These are phyloP conservation scores for Sarocladium strictum DNA, from an alignment of 2,329 filamentous ascomycete species.

Conservation along the genomic window DNA sequence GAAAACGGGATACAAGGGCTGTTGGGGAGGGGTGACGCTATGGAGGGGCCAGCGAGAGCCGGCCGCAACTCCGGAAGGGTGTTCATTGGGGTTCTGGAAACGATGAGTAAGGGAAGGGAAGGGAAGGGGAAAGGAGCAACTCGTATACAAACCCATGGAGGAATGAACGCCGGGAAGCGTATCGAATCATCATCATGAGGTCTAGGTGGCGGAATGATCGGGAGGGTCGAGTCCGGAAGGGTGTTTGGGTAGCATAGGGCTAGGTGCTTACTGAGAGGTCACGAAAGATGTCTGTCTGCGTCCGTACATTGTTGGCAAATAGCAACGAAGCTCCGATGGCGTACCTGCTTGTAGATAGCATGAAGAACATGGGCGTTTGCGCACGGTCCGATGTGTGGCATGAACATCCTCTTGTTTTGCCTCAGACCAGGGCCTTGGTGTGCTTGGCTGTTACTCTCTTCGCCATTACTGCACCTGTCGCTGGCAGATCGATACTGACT, in stretches of 20 bases:
- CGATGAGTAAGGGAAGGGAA: background rate
- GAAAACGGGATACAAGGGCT: background rate
- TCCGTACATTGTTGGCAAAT: too few relatives aligned
- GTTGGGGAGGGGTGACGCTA: conserved; percentile 1
- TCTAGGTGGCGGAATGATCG: background rate
- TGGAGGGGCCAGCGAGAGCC: conserved; percentile 1
- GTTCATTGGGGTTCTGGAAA: background rate
- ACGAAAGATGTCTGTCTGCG: too few relatives aligned
- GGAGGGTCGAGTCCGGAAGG: background rate
- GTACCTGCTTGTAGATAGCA: too few relatives aligned
- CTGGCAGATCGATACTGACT: background rate
- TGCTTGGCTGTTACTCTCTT: background rate
- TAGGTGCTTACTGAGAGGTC: background rate
- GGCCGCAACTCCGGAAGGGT: background rate
- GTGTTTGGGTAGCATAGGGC: background rate
- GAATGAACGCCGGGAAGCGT: background rate
- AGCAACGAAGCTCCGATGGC: too few relatives aligned
- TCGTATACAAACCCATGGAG: background rate
- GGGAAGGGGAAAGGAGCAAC: background rate
- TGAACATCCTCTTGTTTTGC: background rate
- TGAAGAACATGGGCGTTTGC: too few relatives aligned
- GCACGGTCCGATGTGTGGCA: background rate
- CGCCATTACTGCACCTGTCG: too few relatives aligned
- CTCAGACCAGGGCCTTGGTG: background rate
- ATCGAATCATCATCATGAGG: background rate